Base-by-base conservation (phyloP, 768 basidiomycete species). In the Porphyrellus cyaneotinctus region DNA sequence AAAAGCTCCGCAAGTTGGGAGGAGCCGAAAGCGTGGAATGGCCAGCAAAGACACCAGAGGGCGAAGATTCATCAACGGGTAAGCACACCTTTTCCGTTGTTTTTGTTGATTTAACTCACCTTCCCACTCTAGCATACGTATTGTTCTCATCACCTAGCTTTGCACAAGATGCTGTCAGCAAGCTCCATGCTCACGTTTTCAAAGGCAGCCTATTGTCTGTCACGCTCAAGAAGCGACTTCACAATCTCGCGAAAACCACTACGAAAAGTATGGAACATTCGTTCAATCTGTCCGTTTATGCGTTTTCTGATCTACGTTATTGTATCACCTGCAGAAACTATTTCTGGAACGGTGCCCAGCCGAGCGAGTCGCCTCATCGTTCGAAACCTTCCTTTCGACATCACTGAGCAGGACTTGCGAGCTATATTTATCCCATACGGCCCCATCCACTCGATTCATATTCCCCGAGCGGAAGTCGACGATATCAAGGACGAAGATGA, bases 161-260 rank as follows among this genome's bases (percentile, higher is more conserved):
- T 24, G 93, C 95, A 0, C 75, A 78, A 35, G 80, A 84, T 11
- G 88, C 91, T 2, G 82, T 89, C 35, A 73, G 69, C 49, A 91
- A 89, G 67, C 79, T 98, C 2, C 92, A 98, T 64, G 91, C 91
- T 1, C 92, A 95, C 65, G 87, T 94, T 26, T 95, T 88, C 80
- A 95, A 95, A 66, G 92, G 93, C 36, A 75, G 78, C 10, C 73
- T 94, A 6, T 80, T 97, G n/a, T 91, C 88, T 3, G 90, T 87
- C 14, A 84, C 87, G 8, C 78, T 95, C 44, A 94, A 95, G 77
- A 92, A 92, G 64, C 82, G 90, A 15, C 71, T 91, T 9, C 89
- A 94, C 51, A 80, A 74, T 3, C 75, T 87, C 10, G 71, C 78
- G 17, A 87, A 83, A 57, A 69, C 77, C 7, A 53, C 68, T 20